Evolutionary conservation across 2,329 filamentous ascomycete species (phyloP).

Genomic region (Hortaea werneckii): DNA sequence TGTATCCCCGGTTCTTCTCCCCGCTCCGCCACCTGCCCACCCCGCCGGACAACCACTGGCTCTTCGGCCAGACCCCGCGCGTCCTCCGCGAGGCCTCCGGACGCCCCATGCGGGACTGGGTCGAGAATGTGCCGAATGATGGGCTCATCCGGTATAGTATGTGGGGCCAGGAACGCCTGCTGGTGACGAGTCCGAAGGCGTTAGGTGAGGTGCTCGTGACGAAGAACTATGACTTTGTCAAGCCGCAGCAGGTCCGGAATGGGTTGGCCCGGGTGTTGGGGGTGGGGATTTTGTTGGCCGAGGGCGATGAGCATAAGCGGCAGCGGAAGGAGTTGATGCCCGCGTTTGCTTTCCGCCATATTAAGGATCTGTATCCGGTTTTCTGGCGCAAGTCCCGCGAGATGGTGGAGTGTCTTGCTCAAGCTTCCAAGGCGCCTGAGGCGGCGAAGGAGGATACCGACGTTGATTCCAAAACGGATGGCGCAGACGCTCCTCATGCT

Average conservation of each 20-base stretch:
- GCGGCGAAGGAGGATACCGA: not conserved
- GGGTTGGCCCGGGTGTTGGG: conserved; percentile 57
- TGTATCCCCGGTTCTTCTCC: conserved; percentile 51
- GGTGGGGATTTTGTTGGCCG: conserved; percentile 64
- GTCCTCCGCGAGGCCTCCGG: conserved; percentile 35
- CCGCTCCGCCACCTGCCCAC: conserved; percentile 48
- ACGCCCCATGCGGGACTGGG: conserved; percentile 40
- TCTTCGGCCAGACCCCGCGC: conserved; percentile 33
- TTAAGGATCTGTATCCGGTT: conserved; percentile 39
- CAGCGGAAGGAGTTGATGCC: conserved; percentile 40
- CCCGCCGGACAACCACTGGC: conserved; percentile 35
- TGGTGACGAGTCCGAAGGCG: conserved; percentile 38
- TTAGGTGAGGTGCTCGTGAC: conserved; percentile 41
- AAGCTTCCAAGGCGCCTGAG: conserved; percentile 22
- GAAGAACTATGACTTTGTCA: conserved; percentile 43
- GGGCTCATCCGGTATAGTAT: conserved; percentile 45
- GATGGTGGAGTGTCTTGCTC: conserved; percentile 23
- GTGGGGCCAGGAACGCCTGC: conserved; percentile 34
- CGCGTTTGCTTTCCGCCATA: conserved; percentile 40
- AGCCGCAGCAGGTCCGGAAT: conserved; percentile 36
- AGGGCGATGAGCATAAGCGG: conserved; percentile 81
- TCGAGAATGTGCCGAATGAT: conserved; percentile 44
- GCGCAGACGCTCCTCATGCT: conserved; percentile 12
- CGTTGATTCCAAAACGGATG: conserved; percentile 14
- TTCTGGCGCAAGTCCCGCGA: conserved; percentile 42